phyloP scores from a whole-genome alignment of 2,329 filamentous ascomycete genomes.

The Stagonosporopsis tanaceti region DNA sequence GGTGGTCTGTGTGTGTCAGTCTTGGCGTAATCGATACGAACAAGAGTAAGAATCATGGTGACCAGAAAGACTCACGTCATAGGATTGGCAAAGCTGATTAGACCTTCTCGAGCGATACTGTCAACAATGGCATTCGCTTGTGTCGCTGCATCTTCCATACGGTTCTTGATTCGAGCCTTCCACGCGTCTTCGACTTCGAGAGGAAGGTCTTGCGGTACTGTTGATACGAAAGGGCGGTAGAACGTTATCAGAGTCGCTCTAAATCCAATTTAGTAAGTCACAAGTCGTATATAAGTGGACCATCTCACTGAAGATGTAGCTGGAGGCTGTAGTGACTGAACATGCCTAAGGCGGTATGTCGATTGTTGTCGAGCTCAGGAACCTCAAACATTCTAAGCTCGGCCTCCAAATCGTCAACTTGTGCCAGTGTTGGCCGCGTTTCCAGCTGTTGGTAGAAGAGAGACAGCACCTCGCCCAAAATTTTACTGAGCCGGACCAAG shows the following conservation, averaged over 20 bases:
- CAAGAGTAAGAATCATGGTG: not conserved
- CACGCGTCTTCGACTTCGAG: not conserved
- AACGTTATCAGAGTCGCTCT: constrained; percentile 15
- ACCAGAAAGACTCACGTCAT: constrained; percentile 11
- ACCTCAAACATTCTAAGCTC: not conserved
- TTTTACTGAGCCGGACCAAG: constrained; percentile 2
- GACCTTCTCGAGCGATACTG: constrained; percentile 9
- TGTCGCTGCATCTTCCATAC: constrained; percentile 12
- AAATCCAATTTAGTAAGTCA: not conserved
- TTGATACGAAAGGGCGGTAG: constrained; percentile 12
- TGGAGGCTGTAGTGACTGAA: constrained; percentile 13
- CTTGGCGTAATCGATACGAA: not conserved
- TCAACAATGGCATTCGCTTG: constrained; percentile 9
- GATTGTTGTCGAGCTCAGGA: not conserved
- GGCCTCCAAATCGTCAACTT: constrained; percentile 2
- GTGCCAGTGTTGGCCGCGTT: not conserved
- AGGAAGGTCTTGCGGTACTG: not conserved
- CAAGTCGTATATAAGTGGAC: not conserved
- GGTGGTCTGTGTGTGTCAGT: not conserved
- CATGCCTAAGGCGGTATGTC: not conserved
- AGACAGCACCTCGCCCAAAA: constrained; percentile 6
- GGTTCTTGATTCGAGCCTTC: constrained; percentile 1
- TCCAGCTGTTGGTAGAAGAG: constrained; percentile 9
- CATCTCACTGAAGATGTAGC: constrained; percentile 12
- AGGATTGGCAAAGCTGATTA: constrained; percentile 11